Base-by-base conservation (phyloP, 2,329 filamentous ascomycete species). In the Epicoccum nigrum region DNA sequence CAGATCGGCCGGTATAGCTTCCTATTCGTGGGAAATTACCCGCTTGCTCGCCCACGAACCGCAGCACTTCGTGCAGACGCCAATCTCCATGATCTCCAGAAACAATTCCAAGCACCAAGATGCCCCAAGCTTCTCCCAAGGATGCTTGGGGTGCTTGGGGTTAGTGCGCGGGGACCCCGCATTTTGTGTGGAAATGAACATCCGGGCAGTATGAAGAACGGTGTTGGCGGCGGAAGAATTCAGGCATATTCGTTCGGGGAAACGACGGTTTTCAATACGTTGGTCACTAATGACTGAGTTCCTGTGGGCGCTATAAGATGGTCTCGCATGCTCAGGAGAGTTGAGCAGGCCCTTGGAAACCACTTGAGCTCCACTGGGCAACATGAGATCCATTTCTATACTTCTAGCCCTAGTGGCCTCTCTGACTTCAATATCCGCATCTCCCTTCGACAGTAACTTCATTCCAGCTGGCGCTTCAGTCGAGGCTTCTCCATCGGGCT, bases 1-100 rank as follows among this genome's bases (percentile, higher is more conserved):
- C n/a, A n/a, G n/a, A n/a, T n/a, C n/a, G n/a, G n/a, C n/a, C n/a
- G n/a, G n/a, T n/a, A n/a, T n/a, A n/a, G 3, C 23, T 25, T 9
- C 28, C 16, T 12, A 56, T 56, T 56, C 45, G 54, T 38, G 54
- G 54, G 30, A 51, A 47, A 46, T 46, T 47, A 50, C 6, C 21
- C 33, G 1, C 30, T 40, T 28, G 12, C 8, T 15, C 38, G 25
- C 37, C 54, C 49, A 51, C 54, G 50, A 56, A 56, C 42, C 45
- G 44, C 38, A 16, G 41, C 8, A 19, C 33, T n/a, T 19, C 27
- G 39, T 27, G 17, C 19, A n/a, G 41, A 37, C 37, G 20, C 43
- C 31, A 33, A 17, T 20, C n/a, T 74, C 74, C 68, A 75, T 13
- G 23, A 39, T 28, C 23, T 45, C 12, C 17, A 30, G 28, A 9